Conservation (phyloP, 306 rosid species). For the Cotoneaster glaucophyllus region DNA sequence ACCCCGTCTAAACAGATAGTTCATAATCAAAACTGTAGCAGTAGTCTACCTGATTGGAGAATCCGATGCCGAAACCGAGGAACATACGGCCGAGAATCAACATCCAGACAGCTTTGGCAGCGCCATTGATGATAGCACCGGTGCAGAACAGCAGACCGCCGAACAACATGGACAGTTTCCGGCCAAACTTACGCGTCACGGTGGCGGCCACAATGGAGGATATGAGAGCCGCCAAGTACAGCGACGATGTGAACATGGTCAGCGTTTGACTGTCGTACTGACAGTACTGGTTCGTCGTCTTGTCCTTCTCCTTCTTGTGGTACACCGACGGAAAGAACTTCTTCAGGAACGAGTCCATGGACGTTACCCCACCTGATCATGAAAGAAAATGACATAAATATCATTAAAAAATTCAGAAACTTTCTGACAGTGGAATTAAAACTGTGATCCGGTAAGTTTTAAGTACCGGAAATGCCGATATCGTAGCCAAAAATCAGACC, state of each 20-base stretch:
- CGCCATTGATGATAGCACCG: slow-evolving; percentile 76
- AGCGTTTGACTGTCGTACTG: slow-evolving; percentile 62
- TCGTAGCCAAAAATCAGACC: slow-evolving; percentile 96
- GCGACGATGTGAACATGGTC: slow-evolving; percentile 85
- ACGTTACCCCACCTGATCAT: slow-evolving; percentile 77
- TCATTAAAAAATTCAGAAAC: background rate
- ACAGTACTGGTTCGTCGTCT: slow-evolving; percentile 56
- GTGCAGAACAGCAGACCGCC: slow-evolving; percentile 65
- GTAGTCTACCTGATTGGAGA: slow-evolving; percentile 71
- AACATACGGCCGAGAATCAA: slow-evolving; percentile 79
- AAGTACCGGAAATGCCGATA: slow-evolving; percentile 82
- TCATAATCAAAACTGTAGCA: background rate
- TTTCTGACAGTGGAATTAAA: background rate
- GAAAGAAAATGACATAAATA: background rate
- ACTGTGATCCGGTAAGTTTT: background rate
- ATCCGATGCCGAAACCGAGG: slow-evolving; percentile 94
- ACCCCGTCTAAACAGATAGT: background rate
- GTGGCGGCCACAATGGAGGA: slow-evolving; percentile 73
- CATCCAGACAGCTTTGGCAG: slow-evolving; percentile 59
- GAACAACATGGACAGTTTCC: slow-evolving; percentile 70
- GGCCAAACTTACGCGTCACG: slow-evolving; percentile 64
- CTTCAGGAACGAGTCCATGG: slow-evolving; percentile 67
- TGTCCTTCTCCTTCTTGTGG: slow-evolving; percentile 34
- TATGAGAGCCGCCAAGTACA: slow-evolving; percentile 79
- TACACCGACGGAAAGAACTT: slow-evolving; percentile 69